These are phyloP conservation scores for Didymella arachidicola DNA, from an alignment of 2,329 filamentous ascomycete genomes.

Conservation along the genomic window DNA sequence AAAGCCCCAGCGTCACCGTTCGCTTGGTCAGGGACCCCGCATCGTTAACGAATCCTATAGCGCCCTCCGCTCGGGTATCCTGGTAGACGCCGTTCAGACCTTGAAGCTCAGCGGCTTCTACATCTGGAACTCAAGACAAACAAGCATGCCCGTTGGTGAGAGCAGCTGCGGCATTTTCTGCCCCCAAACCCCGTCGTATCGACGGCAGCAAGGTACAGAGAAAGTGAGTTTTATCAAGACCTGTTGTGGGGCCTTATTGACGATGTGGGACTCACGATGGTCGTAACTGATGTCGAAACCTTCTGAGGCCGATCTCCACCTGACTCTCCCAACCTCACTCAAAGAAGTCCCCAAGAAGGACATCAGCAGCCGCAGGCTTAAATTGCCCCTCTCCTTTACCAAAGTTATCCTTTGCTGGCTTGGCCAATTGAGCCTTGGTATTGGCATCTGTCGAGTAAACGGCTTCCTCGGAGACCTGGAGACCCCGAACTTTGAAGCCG, in stretches of 20 bases:
- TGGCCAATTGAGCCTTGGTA: conserved; percentile 20
- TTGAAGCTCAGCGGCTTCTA: conserved; percentile 69
- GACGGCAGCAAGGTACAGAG: conserved; percentile 64
- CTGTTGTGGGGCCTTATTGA: neutral
- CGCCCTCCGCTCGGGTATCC: conserved; percentile 24
- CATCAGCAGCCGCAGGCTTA: conserved; percentile 59
- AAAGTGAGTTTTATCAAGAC: conserved; percentile 53
- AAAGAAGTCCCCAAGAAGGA: conserved; percentile 72
- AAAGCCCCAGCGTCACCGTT: conserved; percentile 19
- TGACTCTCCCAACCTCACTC: conserved; percentile 60
- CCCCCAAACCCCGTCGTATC: conserved; percentile 64
- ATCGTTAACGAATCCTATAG: conserved; percentile 21
- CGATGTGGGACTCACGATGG: conserved; percentile 54
- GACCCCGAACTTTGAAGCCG: conserved; percentile 76
- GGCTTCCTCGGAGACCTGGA: conserved; percentile 68
- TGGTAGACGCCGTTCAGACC: conserved; percentile 60
- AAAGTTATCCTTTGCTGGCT: conserved; percentile 46
- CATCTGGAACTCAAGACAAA: conserved; percentile 77
- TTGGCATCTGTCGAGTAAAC: conserved; percentile 32
- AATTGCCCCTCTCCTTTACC: conserved; percentile 46
- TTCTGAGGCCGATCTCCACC: conserved; percentile 31
- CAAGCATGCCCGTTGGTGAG: conserved; percentile 58
- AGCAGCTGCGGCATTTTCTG: conserved; percentile 62
- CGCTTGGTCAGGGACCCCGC: conserved; percentile 16
- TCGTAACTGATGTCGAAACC: conserved; percentile 68